Conservation (phyloP, 1,284 basidiomycete species). For the Trichosporon asahii region DNA sequence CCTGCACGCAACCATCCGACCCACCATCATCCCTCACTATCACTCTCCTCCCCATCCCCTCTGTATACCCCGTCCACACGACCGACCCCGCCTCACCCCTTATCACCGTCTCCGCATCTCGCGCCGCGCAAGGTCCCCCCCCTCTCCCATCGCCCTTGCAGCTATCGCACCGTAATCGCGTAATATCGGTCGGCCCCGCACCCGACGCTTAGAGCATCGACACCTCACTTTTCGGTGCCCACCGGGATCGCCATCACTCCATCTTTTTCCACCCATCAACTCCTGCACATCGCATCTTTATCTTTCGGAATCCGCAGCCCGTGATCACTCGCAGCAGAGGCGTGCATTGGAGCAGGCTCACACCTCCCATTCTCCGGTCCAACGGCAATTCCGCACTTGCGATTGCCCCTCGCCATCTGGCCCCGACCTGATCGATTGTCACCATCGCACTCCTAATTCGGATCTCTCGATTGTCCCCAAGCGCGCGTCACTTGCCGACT, state of each 20-base stretch:
- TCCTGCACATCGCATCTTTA: neutral
- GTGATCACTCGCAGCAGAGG: neutral
- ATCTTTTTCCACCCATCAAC: neutral
- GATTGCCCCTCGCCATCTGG: neutral
- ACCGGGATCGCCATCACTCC: neutral
- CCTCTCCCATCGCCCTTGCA: neutral
- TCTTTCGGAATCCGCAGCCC: neutral
- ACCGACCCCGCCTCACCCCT: neutral
- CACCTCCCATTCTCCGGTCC: neutral
- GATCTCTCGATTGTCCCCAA: neutral
- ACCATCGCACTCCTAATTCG: neutral
- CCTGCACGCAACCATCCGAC: neutral
- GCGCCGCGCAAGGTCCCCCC: neutral
- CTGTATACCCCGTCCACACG: neutral
- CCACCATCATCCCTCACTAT: neutral
- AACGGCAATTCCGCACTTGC: neutral
- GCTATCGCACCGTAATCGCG: conserved; percentile 1
- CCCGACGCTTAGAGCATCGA: neutral
- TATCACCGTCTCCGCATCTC: neutral
- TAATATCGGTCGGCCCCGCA: conserved; percentile 1
- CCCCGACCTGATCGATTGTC: neutral
- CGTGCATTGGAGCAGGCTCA: neutral
- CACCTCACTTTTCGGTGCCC: neutral
- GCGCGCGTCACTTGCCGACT: neutral
- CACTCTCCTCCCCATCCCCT: neutral